These are phyloP conservation scores for Capillidium heterosporum DNA, from an alignment of 371 early-diverging fungal genomes.

Conservation along the genomic window DNA sequence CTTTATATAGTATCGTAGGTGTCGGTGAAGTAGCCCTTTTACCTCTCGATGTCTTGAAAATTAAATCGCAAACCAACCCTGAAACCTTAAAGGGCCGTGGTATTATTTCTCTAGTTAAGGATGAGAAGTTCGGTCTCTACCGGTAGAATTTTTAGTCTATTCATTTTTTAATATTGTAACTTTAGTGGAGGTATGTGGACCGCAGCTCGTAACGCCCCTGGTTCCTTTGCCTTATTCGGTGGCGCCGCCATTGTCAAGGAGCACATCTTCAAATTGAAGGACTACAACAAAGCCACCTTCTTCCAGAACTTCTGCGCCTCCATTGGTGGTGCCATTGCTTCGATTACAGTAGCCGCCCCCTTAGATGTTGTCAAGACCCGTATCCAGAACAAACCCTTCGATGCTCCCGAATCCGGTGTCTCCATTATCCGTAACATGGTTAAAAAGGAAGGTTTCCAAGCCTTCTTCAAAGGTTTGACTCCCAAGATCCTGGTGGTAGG, in stretches of 20 bases:
- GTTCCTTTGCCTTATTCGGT: conserved; percentile 93
- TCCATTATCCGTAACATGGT: conserved; percentile 73
- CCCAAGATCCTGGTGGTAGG: conserved; percentile 92
- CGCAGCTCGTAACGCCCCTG: conserved; percentile 94
- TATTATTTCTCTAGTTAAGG: conserved; percentile 53
- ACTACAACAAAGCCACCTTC: conserved; percentile 88
- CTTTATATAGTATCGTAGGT: conserved; percentile 55
- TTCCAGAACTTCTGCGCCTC: conserved; percentile 92
- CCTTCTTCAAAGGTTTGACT: conserved; percentile 94
- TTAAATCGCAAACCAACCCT: conserved; percentile 91
- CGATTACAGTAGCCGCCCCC: conserved; percentile 88
- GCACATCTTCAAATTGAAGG: conserved; percentile 63
- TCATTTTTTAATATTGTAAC: not conserved
- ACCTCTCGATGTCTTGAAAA: conserved; percentile 92
- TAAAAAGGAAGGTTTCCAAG: conserved; percentile 75
- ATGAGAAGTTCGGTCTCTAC: conserved; percentile 87
- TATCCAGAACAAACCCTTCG: conserved; percentile 84
- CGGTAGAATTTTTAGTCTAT: conserved; percentile 21
- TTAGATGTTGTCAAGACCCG: conserved; percentile 97
- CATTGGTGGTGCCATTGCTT: conserved; percentile 89
- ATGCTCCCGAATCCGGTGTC: conserved; percentile 71
- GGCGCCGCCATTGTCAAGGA: conserved; percentile 91
- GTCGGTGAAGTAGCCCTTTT: conserved; percentile 92
- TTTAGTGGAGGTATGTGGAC: conserved; percentile 90
- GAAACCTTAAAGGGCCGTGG: conserved; percentile 73